Evolutionary conservation across 768 basidiomycete genomes (phyloP).

Genomic region (Tylopilus felleus): DNA sequence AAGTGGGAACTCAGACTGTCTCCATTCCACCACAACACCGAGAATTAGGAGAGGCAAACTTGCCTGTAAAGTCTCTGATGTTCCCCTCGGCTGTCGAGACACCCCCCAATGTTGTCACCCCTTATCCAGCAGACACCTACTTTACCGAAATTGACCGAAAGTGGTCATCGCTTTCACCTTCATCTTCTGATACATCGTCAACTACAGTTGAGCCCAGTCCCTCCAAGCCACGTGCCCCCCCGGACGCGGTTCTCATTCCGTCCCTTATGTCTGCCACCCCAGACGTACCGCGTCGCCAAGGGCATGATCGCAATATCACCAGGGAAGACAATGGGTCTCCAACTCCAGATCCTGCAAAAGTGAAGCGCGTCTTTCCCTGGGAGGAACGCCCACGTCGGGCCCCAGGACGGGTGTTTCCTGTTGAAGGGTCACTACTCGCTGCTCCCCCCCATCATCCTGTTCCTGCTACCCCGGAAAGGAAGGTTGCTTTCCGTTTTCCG

Average conservation of each 20-base stretch:
- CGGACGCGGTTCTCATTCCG: conserved; percentile 53
- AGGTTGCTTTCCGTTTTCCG: conserved; percentile 17
- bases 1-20: conserved; percentile 21
- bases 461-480: conserved; percentile 29
- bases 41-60: conserved; percentile 36
- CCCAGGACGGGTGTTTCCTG: conserved; percentile 73
- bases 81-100: conserved; percentile 84
- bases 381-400: conserved; percentile 68
- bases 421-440: conserved; percentile 49
- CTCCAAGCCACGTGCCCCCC: conserved; percentile 11
- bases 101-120: conserved; percentile 62
- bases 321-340: conserved; percentile 42
- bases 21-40: conserved; percentile 15
- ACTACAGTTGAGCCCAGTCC: conserved; percentile 21
- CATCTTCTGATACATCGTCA: conserved; percentile 23
- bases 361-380: conserved; percentile 92
- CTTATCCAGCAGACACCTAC: conserved; percentile 65
- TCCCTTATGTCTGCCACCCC: conserved; percentile 63
- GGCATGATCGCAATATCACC: conserved; percentile 68
- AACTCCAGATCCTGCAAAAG: conserved; percentile 67
- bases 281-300: conserved; percentile 61
- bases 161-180: conserved; percentile 37
- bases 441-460: conserved; percentile 33
- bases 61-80: conserved; percentile 61
- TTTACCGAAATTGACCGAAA: conserved; percentile 62